Percentiles rank a stretch among this genome's conserved stretches.
These are phyloP conservation scores for Planoprotostelium fungivorum DNA, from an alignment of 78 protist genomes.

Conservation along the genomic window DNA sequence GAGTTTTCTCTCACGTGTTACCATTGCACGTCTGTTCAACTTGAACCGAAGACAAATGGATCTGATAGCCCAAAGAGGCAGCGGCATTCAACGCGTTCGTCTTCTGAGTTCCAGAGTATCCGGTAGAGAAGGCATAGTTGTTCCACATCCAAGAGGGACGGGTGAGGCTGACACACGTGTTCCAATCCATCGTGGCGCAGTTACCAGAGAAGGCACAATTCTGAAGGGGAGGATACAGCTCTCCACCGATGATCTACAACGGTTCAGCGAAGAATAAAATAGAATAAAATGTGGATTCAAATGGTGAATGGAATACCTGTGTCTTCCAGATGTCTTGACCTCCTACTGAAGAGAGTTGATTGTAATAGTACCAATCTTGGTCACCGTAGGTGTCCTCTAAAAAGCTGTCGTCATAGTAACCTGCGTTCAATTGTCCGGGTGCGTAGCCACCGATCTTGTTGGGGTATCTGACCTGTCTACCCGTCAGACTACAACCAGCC, in stretches of 20 bases:
- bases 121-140: background rate
- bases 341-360: background rate
- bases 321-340: background rate
- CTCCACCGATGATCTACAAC: background rate
- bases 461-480: background rate
- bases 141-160: background rate
- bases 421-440: background rate
- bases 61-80: background rate
- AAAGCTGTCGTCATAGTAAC: slow-evolving; percentile 1
- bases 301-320: background rate
- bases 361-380: background rate
- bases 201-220: background rate
- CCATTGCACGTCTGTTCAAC: background rate
- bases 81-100: background rate
- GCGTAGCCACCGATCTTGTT: background rate
- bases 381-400: background rate
- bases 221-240: background rate
- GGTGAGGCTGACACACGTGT: background rate
- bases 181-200: background rate
- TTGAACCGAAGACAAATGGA: background rate
- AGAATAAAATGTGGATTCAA: background rate
- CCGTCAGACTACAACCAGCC: background rate
- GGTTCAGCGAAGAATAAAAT: background rate
- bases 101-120: background rate
- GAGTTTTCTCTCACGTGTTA: background rate